Evolutionary conservation across 2,329 filamentous ascomycete species (phyloP).

Genomic region (Aspergillus sp.): DNA sequence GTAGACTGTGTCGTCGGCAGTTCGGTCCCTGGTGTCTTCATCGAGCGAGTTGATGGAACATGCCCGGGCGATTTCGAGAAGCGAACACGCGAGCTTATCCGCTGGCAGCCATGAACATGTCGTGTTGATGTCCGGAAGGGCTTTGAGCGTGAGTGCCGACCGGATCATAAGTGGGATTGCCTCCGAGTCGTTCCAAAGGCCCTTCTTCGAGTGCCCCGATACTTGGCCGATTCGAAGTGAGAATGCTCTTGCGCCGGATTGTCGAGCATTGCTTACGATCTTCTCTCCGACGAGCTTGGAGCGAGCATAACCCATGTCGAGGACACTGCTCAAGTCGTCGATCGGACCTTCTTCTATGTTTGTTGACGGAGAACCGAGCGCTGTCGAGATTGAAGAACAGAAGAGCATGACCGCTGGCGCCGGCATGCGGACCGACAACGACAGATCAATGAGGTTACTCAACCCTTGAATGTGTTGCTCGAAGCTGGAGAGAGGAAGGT

Average conservation of each 20-base stretch:
- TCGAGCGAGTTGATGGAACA: constrained; percentile 19
- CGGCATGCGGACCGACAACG: constrained; percentile 41
- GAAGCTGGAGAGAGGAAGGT: constrained; percentile 54
- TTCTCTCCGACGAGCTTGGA: constrained; percentile 40
- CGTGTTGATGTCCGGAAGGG: constrained; percentile 30
- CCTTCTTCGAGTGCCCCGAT: constrained; percentile 38
- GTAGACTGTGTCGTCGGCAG: constrained; percentile 33
- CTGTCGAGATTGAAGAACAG: constrained; percentile 57
- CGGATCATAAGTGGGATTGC: constrained; percentile 39
- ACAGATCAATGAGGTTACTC: constrained; percentile 52
- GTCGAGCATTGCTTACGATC: constrained; percentile 34
- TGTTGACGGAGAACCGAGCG: constrained; percentile 18
- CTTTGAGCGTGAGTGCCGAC: constrained; percentile 33
- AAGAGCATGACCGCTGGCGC: constrained; percentile 48
- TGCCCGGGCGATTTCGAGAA: constrained; percentile 32
- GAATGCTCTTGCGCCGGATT: constrained; percentile 30
- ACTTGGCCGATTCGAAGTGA: constrained; percentile 42
- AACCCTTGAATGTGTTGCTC: constrained; percentile 52
- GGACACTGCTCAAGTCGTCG: constrained; percentile 20
- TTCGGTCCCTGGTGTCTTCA: neutral
- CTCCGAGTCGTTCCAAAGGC: constrained; percentile 41
- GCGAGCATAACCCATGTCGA: constrained; percentile 38
- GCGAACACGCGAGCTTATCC: constrained; percentile 31
- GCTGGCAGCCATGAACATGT: constrained; percentile 40
- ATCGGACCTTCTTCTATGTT: constrained; percentile 23